Percentiles rank a stretch among this genome's conserved stretches.
Evolutionary conservation across 2,329 filamentous ascomycete genomes (phyloP).

Genomic region (Rhytidhysteron rufulum): DNA sequence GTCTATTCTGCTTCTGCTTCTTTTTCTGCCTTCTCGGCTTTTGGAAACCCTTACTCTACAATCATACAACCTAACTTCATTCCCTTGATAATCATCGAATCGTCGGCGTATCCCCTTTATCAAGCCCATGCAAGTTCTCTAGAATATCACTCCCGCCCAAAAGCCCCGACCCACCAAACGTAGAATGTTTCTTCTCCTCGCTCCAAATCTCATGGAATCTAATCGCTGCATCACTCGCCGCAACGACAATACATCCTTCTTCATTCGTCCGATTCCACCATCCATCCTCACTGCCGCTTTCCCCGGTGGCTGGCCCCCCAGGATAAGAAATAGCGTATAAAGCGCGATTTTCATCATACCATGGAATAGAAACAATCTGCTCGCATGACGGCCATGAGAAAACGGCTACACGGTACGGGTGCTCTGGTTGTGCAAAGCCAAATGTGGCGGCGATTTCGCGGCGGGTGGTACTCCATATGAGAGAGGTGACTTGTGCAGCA

Average conservation of each 20-base stretch:
- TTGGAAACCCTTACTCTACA: no score
- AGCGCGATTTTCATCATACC: conserved; percentile 73
- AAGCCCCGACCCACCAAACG: conserved; percentile 37
- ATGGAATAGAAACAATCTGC: conserved; percentile 80
- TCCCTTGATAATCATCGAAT: conserved; percentile 41
- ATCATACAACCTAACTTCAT: no score
- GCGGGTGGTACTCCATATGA: conserved; percentile 83
- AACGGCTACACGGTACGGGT: conserved; percentile 82
- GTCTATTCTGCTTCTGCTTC: no score
- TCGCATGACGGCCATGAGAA: conserved; percentile 93
- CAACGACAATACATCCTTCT: conserved; percentile 85
- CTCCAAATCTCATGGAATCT: conserved; percentile 96
- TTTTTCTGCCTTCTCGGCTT: no score
- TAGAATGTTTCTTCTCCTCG: conserved; percentile 57
- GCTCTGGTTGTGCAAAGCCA: conserved; percentile 86
- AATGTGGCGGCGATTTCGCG: conserved; percentile 92
- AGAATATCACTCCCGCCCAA: conserved; percentile 82
- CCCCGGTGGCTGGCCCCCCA: conserved; percentile 48
- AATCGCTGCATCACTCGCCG: conserved; percentile 85
- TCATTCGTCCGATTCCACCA: conserved; percentile 56
- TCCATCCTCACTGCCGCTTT: conserved; percentile 49
- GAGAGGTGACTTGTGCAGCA: conserved; percentile 84
- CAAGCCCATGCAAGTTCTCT: conserved; percentile 75
- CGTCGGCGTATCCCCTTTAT: conserved; percentile 55
- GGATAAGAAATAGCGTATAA: conserved; percentile 87